Percentiles rank a stretch among this genome's conserved stretches.
phyloP scores from a whole-genome alignment of 805 yeast genomes.

The Monosporozyma servazzii region DNA sequence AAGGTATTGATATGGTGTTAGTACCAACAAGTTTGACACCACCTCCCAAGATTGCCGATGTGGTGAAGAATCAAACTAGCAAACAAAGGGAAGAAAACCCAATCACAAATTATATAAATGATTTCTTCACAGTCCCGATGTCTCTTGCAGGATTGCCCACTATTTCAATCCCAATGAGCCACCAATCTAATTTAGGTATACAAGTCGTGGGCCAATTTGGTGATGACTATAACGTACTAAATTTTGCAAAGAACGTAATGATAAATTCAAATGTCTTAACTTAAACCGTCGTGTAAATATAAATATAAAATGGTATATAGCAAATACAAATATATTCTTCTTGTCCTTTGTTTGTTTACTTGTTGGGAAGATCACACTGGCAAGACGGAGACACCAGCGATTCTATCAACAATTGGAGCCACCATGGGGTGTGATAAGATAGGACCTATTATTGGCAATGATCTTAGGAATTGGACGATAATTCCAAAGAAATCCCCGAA shows the following conservation, averaged over 20 bases:
- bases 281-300: neutral
- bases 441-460: constrained; percentile 83
- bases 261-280: neutral
- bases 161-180: constrained; percentile 56
- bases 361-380: constrained; percentile 38
- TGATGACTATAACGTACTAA: constrained; percentile 56
- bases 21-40: constrained; percentile 59
- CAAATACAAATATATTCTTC: neutral
- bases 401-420: constrained; percentile 62
- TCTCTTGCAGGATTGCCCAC: constrained; percentile 90
- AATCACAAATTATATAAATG: constrained; percentile 64
- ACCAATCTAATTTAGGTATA: constrained; percentile 43
- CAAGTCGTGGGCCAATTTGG: constrained; percentile 86
- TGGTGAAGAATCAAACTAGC: constrained; percentile 25
- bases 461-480: constrained; percentile 74
- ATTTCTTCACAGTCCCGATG: constrained; percentile 80
- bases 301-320: neutral
- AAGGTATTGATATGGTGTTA: constrained; percentile 58
- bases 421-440: constrained; percentile 67
- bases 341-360: neutral
- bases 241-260: constrained; percentile 18
- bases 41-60: constrained; percentile 42
- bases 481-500: constrained; percentile 94
- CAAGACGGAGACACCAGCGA: constrained; percentile 59
- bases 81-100: constrained; percentile 27